Evolutionary conservation across 1,284 basidiomycete species (phyloP), one percentile per base, ranked within the genome.

Genomic region (Ceratobasidium theobromae): DNA sequence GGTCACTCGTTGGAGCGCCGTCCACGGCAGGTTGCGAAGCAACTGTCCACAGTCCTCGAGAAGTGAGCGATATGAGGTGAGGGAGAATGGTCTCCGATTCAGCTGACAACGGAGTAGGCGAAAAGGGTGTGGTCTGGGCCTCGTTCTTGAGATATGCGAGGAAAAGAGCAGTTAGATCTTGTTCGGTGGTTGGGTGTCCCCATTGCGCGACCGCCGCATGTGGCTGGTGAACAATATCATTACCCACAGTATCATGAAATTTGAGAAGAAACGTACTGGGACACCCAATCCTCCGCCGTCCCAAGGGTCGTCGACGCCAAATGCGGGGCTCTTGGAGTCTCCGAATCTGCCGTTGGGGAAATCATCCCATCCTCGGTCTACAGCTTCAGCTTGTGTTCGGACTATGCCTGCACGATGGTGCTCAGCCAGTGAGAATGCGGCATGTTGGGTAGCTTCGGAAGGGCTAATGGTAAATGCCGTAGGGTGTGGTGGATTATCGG

Each of bases 341-440:
- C 97, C 97, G 76, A 98, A 99, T n/a, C 96, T 87, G 58, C 96
- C 96, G 74, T 99, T 99, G 3, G 96, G 96, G 76, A 97, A 99
- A 75, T 99, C 97, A 75, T 99, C 97, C 96, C 96, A 99, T 21
- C 60, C 60, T 11, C 60, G 48, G 72, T 89, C 90, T 5, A 87
- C 38, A 1, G 51, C 23, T 33, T 67, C 65, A 4, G 66, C 54
- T 16, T 27, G 40, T 21, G 68, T 48, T 35, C 65, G n/a, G 12
- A 40, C 32, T 43, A 43, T 16, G 3, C 41, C 52, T 28, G 57
- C 30, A 27, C 55, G 33, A 6, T 40, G 38, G 55, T 35, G 33
- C 30, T 67, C 27, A 51, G 57, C 41, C 28, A 69, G 46, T 18
- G 57, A 25, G 52, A 57, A 54, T 16, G 65, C 30, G 30, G 55